Base-by-base conservation (phyloP, 2,329 filamentous ascomycete species). In the Lachnellula occidentalis region DNA sequence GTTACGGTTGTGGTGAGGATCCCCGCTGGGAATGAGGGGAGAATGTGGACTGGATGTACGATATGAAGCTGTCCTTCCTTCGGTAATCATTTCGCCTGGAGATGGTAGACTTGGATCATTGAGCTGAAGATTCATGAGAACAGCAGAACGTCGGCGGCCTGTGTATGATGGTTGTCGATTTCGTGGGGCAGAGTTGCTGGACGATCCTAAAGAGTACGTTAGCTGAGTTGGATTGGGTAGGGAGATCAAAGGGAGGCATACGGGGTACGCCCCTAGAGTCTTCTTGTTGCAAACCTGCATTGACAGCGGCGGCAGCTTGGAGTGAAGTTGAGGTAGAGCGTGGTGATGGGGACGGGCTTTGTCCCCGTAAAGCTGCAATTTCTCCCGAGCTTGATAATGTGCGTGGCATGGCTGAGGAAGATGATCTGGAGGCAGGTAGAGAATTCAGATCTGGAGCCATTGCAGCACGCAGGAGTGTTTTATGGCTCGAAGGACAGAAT, bases 241-340 rank as follows among this genome's bases (percentile, higher is more conserved):
- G 17, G 31, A 17, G 17, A 41, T 19, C 6, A 3, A 8, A 31
- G 36, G n/a, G 42, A 50, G 17, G 66, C 76, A 46, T 74, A 84
- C 82, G 75, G 68, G 9, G 43, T 7, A 45, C n/a, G n/a, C 5
- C 43, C 11, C 78, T 72, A 12, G 80, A 79, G 39, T 81, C 76
- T 65, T 87, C 81, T 59, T 80, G 81, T 61, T 88, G 83, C 27
- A 90, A 80, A 50, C 88, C 83, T 27, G 88, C 86, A 68, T 92
- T 92, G 71, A 92, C 80, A 43, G 87, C 85, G 7, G 87, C 88
- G 12, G 88, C 83, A 50, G 87, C 88, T 67, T 88, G 87, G 9
- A 94, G 78, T 14, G 87, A 90, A 58, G 81, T 78, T 41, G 86
- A 83, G 34, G 86, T 80, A 48, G 82, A 83, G 62, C 86, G 78